Base-by-base conservation (phyloP, 2,329 filamentous ascomycete species). In the Ramularia endophylla region DNA sequence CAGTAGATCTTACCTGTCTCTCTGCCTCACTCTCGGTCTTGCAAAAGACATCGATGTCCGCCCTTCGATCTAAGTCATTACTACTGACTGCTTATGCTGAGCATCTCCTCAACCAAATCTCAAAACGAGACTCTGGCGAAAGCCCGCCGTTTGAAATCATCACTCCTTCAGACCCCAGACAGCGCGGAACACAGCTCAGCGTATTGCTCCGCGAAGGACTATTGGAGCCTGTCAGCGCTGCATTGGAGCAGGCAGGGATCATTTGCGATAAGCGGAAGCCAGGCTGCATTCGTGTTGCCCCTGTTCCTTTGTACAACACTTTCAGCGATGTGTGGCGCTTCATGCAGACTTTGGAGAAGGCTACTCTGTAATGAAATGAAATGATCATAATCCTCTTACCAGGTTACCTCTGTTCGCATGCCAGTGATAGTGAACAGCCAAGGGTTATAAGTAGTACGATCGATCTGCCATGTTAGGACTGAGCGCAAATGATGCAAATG, bases 201-300 rank as follows among this genome's bases (percentile, higher is more conserved):
- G 66, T 94, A 6, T 62, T 83, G 33, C 68, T 94, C 15, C 67
- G 74, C 11, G 73, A 78, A 1, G 86, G 83, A 0, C 57, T 92
- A 36, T 65, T 94, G 44, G 85, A 90, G n/a, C 42, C 45, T 2
- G 78, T 94, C 2, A 72, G 78, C 39, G 67, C 69, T 33, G 72
- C 73, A 22, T 60, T 95, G 19, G 78, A 85, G 52, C 73, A 76
- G 9, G 73, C 77, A 3, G 85, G 83, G 1, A 79, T 92, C 2
- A 74, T 94, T 1, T 80, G 85, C 32, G 88, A 95, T 59, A 85
- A 92, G 72, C 72, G 88, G 46, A 87, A 87, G 63, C 88, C 88
- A 1, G 81, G 89, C 58, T 87, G 94, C 11, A 81, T 95, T 39
- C 72, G 88, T 2, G 80, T 94, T 1, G 87, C 88, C 1, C 87